Conservation (phyloP, 2,329 filamentous ascomycete genomes). For the Tolypocladium paradoxum region DNA sequence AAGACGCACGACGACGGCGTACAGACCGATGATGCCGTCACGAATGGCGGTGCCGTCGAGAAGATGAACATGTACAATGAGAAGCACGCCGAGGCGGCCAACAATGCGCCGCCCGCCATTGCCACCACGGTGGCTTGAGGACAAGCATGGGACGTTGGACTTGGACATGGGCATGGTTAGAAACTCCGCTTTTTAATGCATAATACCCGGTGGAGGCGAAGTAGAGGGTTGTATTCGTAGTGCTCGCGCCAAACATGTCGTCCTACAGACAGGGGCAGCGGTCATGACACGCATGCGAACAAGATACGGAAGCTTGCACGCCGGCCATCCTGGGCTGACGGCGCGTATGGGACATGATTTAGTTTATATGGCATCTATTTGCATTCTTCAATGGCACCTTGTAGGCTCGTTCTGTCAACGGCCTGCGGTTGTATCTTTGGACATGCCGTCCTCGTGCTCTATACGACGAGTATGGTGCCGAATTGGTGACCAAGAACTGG, state of each 20-base stretch:
- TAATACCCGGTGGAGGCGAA: not conserved
- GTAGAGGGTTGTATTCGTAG: not conserved
- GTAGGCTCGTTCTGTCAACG: not conserved
- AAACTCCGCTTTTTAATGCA: not conserved
- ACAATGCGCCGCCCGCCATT: not conserved
- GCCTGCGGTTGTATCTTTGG: not conserved
- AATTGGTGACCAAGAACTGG: too few relatives aligned
- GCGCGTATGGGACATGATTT: not conserved
- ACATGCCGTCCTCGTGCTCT: not conserved
- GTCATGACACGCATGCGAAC: not conserved
- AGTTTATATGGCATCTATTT: not conserved
- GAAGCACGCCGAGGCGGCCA: slow-evolving; percentile 5
- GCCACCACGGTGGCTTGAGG: not conserved
- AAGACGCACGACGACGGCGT: slow-evolving; percentile 13
- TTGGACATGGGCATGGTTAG: not conserved
- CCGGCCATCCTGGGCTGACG: not conserved
- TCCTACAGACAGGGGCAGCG: too few relatives aligned
- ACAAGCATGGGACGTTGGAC: not conserved
- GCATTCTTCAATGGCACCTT: not conserved
- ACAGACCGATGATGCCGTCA: slow-evolving; percentile 16
- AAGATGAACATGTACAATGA: slow-evolving; percentile 20
- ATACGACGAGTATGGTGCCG: too few relatives aligned
- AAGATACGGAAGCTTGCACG: not conserved
- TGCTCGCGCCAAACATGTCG: not conserved
- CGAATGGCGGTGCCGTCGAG: slow-evolving; percentile 18